These are phyloP conservation scores for Xylogone sp. DNA, from an alignment of 2,329 filamentous ascomycete species.

Conservation along the genomic window DNA sequence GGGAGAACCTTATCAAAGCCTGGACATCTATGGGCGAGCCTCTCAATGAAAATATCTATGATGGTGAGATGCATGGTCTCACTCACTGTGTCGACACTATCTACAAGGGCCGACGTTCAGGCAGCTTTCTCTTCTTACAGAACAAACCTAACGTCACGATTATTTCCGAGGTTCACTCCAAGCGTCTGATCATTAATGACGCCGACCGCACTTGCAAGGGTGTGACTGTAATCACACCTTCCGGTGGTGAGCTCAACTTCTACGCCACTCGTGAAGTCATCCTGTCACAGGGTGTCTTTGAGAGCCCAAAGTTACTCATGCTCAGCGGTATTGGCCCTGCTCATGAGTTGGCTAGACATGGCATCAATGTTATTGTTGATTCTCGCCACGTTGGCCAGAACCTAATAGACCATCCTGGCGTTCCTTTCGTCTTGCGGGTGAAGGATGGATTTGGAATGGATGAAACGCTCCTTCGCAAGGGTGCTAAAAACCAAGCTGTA, in stretches of 20 bases:
- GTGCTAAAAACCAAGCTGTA: constrained; percentile 33
- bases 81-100: constrained; percentile 49
- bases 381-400: constrained; percentile 25
- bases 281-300: constrained; percentile 3
- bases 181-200: constrained; percentile 47
- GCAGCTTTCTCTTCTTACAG: constrained; percentile 44
- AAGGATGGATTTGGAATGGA: constrained; percentile 35
- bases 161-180: constrained; percentile 42
- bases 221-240: constrained; percentile 40
- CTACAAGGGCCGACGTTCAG: constrained; percentile 49
- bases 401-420: constrained; percentile 31
- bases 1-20: constrained; percentile 42
- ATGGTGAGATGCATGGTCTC: constrained; percentile 50
- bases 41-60: constrained; percentile 49
- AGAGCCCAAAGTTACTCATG: constrained; percentile 6
- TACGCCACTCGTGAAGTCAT: constrained; percentile 26
- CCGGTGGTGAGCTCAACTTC: constrained; percentile 38
- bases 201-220: constrained; percentile 37
- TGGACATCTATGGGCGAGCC: constrained; percentile 48
- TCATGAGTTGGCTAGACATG: constrained; percentile 26
- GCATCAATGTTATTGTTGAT: constrained; percentile 17
- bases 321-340: constrained; percentile 9
- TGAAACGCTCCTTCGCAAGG: constrained; percentile 29
- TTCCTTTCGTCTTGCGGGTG: constrained; percentile 33
- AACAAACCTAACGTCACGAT: constrained; percentile 51